These are phyloP conservation scores for Seiridium cupressi DNA, from an alignment of 2,329 filamentous ascomycete genomes.

Conservation along the genomic window DNA sequence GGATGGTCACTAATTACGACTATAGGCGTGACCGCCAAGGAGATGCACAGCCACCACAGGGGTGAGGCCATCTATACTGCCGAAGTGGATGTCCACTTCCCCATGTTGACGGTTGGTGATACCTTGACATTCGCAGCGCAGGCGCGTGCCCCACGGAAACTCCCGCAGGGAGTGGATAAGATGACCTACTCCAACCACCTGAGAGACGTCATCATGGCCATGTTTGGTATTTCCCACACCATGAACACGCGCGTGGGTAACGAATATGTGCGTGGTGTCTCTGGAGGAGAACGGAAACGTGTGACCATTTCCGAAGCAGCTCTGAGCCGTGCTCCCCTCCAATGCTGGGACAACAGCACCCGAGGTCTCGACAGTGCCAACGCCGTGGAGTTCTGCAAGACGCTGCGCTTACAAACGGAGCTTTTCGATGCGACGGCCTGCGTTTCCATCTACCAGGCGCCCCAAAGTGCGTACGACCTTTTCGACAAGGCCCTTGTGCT, in stretches of 20 bases:
- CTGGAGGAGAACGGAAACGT: slow-evolving; percentile 68
- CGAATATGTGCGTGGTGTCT: slow-evolving; percentile 70
- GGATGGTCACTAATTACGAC: too few species aligned
- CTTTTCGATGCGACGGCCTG: slow-evolving; percentile 28
- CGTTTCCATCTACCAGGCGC: slow-evolving; percentile 69
- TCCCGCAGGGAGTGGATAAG: slow-evolving; percentile 54
- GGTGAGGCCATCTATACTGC: slow-evolving; percentile 84
- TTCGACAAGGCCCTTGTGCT: slow-evolving; percentile 58
- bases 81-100: slow-evolving; percentile 79
- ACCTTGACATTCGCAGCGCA: slow-evolving; percentile 74
- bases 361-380: slow-evolving; percentile 71
- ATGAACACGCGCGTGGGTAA: slow-evolving; percentile 71
- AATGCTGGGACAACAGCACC: slow-evolving; percentile 69
- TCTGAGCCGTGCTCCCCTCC: slow-evolving; percentile 51
- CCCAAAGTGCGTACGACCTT: slow-evolving; percentile 58
- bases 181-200: slow-evolving; percentile 57
- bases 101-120: slow-evolving; percentile 71
- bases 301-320: slow-evolving; percentile 60
- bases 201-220: slow-evolving; percentile 69
- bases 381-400: slow-evolving; percentile 70
- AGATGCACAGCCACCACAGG: slow-evolving; percentile 74
- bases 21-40: slow-evolving; percentile 57
- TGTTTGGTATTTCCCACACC: slow-evolving; percentile 70
- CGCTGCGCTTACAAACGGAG: slow-evolving; percentile 42
- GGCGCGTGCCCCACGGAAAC: slow-evolving; percentile 59